Evolutionary conservation across 1,284 basidiomycete genomes (phyloP), one percentile per base, ranked within the genome.

Genomic region (Clitocybe nebularis): DNA sequence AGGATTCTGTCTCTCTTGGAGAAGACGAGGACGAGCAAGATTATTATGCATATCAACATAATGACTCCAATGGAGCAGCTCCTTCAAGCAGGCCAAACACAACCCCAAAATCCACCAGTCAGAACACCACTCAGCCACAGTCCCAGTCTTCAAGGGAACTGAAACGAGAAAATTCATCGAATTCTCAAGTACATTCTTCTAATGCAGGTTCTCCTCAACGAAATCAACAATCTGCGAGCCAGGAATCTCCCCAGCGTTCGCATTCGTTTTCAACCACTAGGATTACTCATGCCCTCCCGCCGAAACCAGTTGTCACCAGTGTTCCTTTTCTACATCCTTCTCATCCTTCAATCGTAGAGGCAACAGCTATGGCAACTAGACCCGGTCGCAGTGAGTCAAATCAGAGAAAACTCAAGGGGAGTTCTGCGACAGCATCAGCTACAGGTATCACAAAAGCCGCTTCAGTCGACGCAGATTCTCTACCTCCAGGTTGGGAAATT

Each of bases 1-100:
- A 80, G 52, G 84, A 84, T 55, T 57, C 77, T 43, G 79, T 85
- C 47, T 86, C 81, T 37, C 72, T 85, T 34, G 81, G 81, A 46
- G 80, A 80, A 50, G 81, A 84, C 56, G 82, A 85, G 42, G 81
- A 82, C 41, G 79, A 84, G 48, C 64, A 67, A 48, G 57, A 54
- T 32, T 58, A 56, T 36, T 60, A 56, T 36, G 24, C 39, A 19
- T 56, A 57, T 41, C 57, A 54, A 29, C 53, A 49, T 34, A 43
- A 53, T 32, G 52, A 47, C 3, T 13, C 32, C 6, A 41, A 17
- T 4, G 29, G 1, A 10, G 29, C 30, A 16, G 16, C 13, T 10
- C 45, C 29, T 14, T 23, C 17, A 2, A 44, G 19, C 29, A 39
- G 16, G 3, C 28, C 37, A 36, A 20, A 29, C 29, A 41, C 41